Evolutionary conservation across 2,329 filamentous ascomycete species (phyloP), one percentile per base, ranked within the genome.

Genomic region (Diaporthe sp.): DNA sequence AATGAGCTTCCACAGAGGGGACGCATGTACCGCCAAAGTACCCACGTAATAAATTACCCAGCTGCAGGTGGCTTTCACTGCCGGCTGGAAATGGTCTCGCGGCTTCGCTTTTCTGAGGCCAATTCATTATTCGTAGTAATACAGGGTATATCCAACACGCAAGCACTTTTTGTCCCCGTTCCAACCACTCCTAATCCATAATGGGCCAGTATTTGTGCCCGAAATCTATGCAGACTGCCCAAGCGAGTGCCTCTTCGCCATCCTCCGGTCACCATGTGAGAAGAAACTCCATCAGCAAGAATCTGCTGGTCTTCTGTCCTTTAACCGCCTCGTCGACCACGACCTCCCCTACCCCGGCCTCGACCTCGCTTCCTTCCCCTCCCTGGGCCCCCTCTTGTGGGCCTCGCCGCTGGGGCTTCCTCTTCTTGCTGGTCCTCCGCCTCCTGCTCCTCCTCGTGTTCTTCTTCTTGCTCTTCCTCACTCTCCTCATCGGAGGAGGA

Each of bases 351-450:
- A 17, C 84, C 81, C 61, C 84, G 81, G 10, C 81, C 83, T 71
- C 86, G 81, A 22, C 82, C 80, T 76, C 82, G 78, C 44, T 72
- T 76, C 61, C 85, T 83, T 12, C 83, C 82, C 74, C 84, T 84
- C 10, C 79, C 81, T 34, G 80, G 82, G 19, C 83, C 65, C 39
- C 65, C 84, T 76, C 85, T 81, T 3, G 82, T 83, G 1, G 84
- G 78, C 70, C 82, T 85, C 3, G 84, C 82, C 2, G 83, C 83
- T 2, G 85, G 84, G 60, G 85, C 70, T 53, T 84, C 57, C 82
- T 84, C 37, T 80, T 84, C 25, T 81, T 80, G 82, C 2, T 81
- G 82, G 1, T 78, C 78, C 19, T 79, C 79, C 17, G 79, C 49
- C 65, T 53, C 49, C 44, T 53, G 44, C 46, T 51, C 44, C 65